phyloP scores from a whole-genome alignment of 2,329 filamentous ascomycete species.

The Cordyceps militaris region DNA sequence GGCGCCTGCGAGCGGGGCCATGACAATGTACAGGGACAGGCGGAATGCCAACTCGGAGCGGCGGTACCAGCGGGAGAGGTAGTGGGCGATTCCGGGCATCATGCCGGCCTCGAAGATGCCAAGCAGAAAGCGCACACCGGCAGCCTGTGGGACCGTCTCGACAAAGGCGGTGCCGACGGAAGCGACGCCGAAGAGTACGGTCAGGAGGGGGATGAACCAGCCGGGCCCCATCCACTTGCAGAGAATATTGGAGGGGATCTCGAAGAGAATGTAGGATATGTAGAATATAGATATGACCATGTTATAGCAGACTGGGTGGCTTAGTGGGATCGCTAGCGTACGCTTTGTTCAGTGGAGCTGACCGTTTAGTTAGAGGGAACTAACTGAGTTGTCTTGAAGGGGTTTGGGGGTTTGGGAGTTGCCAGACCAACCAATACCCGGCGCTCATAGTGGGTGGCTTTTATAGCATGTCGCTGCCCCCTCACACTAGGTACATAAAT shows the following conservation, averaged over 20 bases:
- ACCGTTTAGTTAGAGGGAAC: not conserved
- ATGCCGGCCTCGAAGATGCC: conserved; percentile 67
- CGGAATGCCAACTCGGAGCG: conserved; percentile 61
- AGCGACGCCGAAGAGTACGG: conserved; percentile 55
- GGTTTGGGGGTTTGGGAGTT: too few species aligned
- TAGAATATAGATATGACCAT: conserved; percentile 61
- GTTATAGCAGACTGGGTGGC: conserved; percentile 45
- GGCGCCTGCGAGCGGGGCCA: conserved; percentile 62
- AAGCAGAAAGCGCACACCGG: conserved; percentile 59
- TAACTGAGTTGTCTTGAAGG: too few species aligned
- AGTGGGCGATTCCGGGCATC: conserved; percentile 68
- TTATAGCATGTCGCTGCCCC: too few species aligned
- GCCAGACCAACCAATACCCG: too few species aligned
- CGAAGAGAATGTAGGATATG: conserved; percentile 65
- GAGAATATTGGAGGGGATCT: conserved; percentile 60
- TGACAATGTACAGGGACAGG: conserved; percentile 62
- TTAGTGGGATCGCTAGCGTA: not conserved
- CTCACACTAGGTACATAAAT: too few species aligned
- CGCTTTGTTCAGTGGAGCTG: not conserved
- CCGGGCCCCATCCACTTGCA: conserved; percentile 68
- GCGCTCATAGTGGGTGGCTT: too few species aligned
- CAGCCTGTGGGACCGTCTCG: conserved; percentile 41
- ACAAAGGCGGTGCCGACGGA: conserved; percentile 63
- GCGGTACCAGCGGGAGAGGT: conserved; percentile 66
- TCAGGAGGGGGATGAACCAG: conserved; percentile 60